phyloP scores from a whole-genome alignment of 306 rosid species.

The Quillaja saponaria region DNA sequence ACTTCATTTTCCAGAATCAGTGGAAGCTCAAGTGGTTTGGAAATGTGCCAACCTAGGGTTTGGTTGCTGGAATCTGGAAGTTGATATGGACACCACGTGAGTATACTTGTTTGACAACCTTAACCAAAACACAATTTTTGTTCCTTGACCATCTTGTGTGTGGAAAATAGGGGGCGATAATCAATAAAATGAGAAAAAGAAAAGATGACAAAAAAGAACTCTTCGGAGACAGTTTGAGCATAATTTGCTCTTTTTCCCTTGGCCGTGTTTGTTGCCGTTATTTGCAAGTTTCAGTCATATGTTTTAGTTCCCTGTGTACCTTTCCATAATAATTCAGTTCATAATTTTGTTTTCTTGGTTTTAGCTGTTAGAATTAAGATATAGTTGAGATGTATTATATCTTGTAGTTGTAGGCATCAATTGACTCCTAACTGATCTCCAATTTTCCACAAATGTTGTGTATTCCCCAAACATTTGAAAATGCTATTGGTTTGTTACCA shows the following conservation, averaged over 20 bases:
- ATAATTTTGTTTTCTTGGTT: slow-evolving; percentile 24
- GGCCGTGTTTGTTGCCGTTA: slow-evolving; percentile 35
- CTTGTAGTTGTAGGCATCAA: too few species aligned
- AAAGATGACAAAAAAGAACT: background rate
- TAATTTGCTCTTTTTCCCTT: slow-evolving; percentile 34
- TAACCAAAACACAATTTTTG: slow-evolving; percentile 40
- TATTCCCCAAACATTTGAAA: too few species aligned
- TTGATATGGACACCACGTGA: slow-evolving; percentile 43
- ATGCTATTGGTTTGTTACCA: too few species aligned
- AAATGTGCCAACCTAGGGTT: slow-evolving; percentile 32
- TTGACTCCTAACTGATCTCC: too few species aligned
- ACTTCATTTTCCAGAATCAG: slow-evolving; percentile 16
- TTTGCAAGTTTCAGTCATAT: slow-evolving; percentile 30
- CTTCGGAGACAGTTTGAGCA: slow-evolving; percentile 39
- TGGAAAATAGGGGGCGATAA: slow-evolving; percentile 27
- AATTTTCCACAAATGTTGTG: too few species aligned
- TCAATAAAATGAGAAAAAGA: slow-evolving; percentile 19
- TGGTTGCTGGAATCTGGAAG: slow-evolving; percentile 40
- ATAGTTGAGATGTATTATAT: slow-evolving; percentile 3
- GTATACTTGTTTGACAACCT: slow-evolving; percentile 49
- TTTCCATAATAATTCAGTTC: slow-evolving; percentile 14
- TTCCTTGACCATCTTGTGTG: slow-evolving; percentile 40
- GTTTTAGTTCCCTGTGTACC: slow-evolving; percentile 31
- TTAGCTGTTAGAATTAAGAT: slow-evolving; percentile 12
- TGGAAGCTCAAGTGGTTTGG: slow-evolving; percentile 43